Evolutionary conservation across 2,329 filamentous ascomycete species (phyloP).

Genomic region (Fusarium dlaminii): DNA sequence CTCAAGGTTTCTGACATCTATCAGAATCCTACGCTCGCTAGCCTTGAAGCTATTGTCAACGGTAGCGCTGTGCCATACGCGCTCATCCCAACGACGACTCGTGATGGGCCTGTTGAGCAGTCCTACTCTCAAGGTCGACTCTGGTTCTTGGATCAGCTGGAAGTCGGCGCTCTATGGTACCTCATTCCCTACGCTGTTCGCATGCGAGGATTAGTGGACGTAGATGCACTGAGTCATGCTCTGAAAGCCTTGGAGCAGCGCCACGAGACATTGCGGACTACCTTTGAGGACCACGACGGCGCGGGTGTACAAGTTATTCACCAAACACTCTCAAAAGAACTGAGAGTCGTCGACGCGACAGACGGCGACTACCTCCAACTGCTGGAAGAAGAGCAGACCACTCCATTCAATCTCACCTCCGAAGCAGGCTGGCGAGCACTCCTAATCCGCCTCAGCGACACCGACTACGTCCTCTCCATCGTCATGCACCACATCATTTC

Average conservation of each 20-base stretch:
- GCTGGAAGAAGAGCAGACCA: background rate
- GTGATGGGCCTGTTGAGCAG: background rate
- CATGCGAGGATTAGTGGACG: background rate
- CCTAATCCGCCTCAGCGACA: slow-evolving; percentile 6
- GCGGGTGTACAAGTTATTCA: background rate
- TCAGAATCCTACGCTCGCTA: background rate
- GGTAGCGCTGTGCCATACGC: background rate
- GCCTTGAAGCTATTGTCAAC: background rate
- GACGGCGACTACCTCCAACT: rapidly evolving
- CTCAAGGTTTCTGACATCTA: slow-evolving; percentile 8
- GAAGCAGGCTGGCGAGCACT: background rate
- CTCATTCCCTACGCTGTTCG: background rate
- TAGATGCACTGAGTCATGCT: background rate
- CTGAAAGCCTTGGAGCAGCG: background rate
- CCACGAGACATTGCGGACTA: background rate
- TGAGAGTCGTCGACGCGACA: slow-evolving; percentile 68
- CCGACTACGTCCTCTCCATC: slow-evolving; percentile 38
- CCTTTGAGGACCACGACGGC: background rate
- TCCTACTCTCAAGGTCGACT: slow-evolving; percentile 7
- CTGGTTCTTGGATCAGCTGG: slow-evolving; percentile 14
- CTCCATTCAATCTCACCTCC: background rate
- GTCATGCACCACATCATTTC: slow-evolving; percentile 45
- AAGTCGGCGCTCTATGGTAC: slow-evolving; percentile 4
- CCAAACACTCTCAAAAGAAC: background rate
- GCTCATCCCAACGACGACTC: background rate